phyloP scores from a whole-genome alignment of 2,329 filamentous ascomycete genomes.

The Pseudocercospora vitis region DNA sequence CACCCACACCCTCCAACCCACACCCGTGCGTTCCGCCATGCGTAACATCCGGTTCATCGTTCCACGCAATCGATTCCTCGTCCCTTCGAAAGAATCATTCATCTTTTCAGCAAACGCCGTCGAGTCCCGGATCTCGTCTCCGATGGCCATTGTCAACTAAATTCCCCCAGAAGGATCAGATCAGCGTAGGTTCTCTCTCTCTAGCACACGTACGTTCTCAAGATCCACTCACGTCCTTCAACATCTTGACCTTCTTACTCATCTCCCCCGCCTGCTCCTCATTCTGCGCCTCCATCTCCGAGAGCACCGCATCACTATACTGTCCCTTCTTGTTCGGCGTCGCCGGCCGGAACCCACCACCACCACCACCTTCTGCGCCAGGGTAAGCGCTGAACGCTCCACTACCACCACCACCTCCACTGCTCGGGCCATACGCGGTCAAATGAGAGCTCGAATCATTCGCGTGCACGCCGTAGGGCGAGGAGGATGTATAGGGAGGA shows the following conservation, averaged over 20 bases:
- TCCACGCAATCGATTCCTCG: conserved; percentile 73
- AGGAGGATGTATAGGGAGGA: conserved; percentile 25
- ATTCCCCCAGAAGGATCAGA: too few species aligned
- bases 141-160: conserved; percentile 80
- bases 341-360: conserved; percentile 41
- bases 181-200: conserved; percentile 2
- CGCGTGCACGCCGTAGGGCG: conserved; percentile 26
- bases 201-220: too few species aligned
- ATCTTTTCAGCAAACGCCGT: conserved; percentile 88
- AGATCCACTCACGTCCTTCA: conserved; percentile 86
- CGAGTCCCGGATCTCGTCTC: conserved; percentile 90
- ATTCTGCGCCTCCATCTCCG: conserved; percentile 94
- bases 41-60: conserved; percentile 97
- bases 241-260: conserved; percentile 79
- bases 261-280: conserved; percentile 88
- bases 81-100: conserved; percentile 90
- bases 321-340: conserved; percentile 68
- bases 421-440: conserved; percentile 20
- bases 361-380: conserved; percentile 22
- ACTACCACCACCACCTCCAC: conserved; percentile 5
- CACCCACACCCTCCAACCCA: conserved; percentile 93
- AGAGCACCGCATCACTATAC: conserved; percentile 87
- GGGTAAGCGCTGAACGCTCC: conserved; percentile 37
- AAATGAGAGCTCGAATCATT: conserved; percentile 20
- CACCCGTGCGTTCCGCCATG: conserved; percentile 93